A percentile compares a stretch with the other conserved stretches of the same genome.
Conservation (phyloP, 441 rosid species). For the Biscutella auriculata region DNA sequence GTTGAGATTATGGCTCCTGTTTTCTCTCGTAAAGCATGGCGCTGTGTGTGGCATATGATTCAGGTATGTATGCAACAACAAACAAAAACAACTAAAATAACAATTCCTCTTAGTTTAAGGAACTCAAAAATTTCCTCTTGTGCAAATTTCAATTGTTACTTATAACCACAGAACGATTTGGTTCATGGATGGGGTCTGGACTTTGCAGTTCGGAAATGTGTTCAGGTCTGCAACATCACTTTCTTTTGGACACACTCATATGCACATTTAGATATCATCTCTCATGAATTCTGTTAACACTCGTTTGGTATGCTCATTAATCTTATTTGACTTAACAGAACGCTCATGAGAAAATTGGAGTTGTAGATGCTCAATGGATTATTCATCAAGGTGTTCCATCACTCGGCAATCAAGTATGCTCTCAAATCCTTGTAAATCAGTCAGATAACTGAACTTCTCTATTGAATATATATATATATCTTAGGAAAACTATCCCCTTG, state of each 20-base stretch:
- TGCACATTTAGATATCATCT: not conserved
- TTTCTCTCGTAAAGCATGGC: too few species aligned
- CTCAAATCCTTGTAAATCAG: too few species aligned
- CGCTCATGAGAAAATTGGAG: slow-evolving; percentile 90
- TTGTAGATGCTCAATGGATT: slow-evolving; percentile 90
- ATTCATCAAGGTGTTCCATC: slow-evolving; percentile 83
- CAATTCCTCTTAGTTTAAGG: not conserved
- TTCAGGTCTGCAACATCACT: slow-evolving; percentile 42
- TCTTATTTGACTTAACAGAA: slow-evolving; percentile 28
- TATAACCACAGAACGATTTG: slow-evolving; percentile 69
- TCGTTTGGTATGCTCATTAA: not conserved
- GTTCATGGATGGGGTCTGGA: slow-evolving; percentile 98
- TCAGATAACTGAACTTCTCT: not conserved
- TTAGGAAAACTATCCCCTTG: not conserved
- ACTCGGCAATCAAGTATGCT: slow-evolving; percentile 77
- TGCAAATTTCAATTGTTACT: not conserved
- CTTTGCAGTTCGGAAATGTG: slow-evolving; percentile 79
- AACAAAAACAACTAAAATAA: too few species aligned
- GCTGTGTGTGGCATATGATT: too few species aligned
- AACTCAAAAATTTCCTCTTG: not conserved
- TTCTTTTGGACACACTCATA: not conserved
- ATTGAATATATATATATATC: not conserved
- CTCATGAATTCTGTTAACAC: not conserved
- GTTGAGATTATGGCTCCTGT: too few species aligned
- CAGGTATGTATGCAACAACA: too few species aligned